Evolutionary conservation across 441 rosid genomes (phyloP).

Genomic region (Theobroma grandiflorum): DNA sequence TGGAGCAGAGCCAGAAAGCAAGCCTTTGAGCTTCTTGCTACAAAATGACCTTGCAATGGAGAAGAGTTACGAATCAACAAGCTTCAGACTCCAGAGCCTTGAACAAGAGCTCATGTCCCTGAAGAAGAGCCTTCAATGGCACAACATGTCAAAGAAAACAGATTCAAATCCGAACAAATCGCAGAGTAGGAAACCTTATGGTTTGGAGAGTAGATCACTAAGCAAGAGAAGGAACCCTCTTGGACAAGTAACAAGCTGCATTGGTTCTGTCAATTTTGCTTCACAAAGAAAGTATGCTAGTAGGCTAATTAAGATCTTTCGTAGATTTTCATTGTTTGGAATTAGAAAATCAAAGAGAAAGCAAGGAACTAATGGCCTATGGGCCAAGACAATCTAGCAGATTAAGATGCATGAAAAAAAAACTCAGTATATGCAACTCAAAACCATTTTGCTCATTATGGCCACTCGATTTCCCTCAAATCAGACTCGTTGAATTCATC

Average conservation of each 20-base stretch:
- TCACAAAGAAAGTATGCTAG: slow-evolving; percentile 65
- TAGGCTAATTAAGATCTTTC: slow-evolving; percentile 52
- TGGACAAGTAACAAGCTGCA: slow-evolving; percentile 67
- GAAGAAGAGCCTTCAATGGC: slow-evolving; percentile 61
- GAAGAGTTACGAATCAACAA: slow-evolving; percentile 69
- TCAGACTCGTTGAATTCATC: not conserved
- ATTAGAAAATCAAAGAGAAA: slow-evolving; percentile 55
- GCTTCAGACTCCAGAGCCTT: slow-evolving; percentile 80
- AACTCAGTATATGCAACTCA: not conserved
- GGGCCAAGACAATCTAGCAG: slow-evolving; percentile 34
- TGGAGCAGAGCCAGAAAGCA: slow-evolving; percentile 50
- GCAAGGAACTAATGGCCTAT: slow-evolving; percentile 24
- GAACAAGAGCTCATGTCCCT: slow-evolving; percentile 68
- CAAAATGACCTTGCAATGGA: slow-evolving; percentile 49
- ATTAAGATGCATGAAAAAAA: slow-evolving; percentile 26
- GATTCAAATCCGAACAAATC: slow-evolving; percentile 40
- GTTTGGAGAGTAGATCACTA: slow-evolving; percentile 51
- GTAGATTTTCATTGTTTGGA: slow-evolving; percentile 46
- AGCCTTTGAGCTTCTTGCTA: slow-evolving; percentile 55
- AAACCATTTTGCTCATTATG: not conserved
- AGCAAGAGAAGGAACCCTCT: slow-evolving; percentile 65
- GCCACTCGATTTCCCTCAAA: too few species aligned
- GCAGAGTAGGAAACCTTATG: slow-evolving; percentile 37
- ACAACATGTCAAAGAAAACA: slow-evolving; percentile 41
- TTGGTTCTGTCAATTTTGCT: slow-evolving; percentile 64